Conservation (phyloP, 495 filamentous ascomycete genomes). For the Terfezia boudieri region DNA sequence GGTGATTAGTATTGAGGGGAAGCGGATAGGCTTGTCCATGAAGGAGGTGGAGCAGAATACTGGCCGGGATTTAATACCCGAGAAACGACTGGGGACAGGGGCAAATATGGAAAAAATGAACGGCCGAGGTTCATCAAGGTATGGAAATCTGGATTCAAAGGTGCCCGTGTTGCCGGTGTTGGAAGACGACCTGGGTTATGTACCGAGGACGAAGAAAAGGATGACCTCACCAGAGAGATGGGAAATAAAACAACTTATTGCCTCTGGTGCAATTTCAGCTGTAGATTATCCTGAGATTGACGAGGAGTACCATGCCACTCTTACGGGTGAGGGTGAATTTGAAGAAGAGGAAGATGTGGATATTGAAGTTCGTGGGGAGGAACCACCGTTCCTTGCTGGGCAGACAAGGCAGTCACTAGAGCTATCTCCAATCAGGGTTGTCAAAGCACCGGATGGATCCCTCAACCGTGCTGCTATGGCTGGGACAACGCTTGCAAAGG, state of each 20-base stretch:
- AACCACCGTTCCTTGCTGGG: slow-evolving; percentile 85
- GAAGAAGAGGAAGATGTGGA: slow-evolving; percentile 94
- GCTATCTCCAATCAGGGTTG: slow-evolving; percentile 79
- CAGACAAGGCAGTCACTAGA: slow-evolving; percentile 93
- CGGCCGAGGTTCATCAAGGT: slow-evolving; percentile 28
- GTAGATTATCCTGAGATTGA: slow-evolving; percentile 87
- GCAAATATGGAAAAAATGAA: slow-evolving; percentile 74
- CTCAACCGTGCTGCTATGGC: slow-evolving; percentile 90
- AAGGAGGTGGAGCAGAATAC: slow-evolving; percentile 89
- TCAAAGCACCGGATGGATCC: slow-evolving; percentile 92
- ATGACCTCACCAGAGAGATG: slow-evolving; percentile 91
- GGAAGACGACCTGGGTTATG: slow-evolving; percentile 33
- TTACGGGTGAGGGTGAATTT: slow-evolving; percentile 68
- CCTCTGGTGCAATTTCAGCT: slow-evolving; percentile 75
- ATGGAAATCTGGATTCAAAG: slow-evolving; percentile 32
- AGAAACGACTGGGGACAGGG: slow-evolving; percentile 63
- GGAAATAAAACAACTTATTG: slow-evolving; percentile 93
- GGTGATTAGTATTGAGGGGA: slow-evolving; percentile 63
- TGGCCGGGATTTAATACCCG: slow-evolving; percentile 62
- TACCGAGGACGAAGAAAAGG: slow-evolving; percentile 50
- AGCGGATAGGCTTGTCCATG: slow-evolving; percentile 73
- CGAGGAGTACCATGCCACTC: slow-evolving; percentile 73
- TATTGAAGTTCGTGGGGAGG: slow-evolving; percentile 88
- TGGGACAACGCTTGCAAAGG: slow-evolving; percentile 72
- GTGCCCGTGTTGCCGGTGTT: slow-evolving; percentile 37